A percentile compares a stretch with the other conserved stretches of the same genome.
Evolutionary conservation across 73 alveolate genomes (phyloP).

Genomic region (Tetrahymena malaccensis): DNA sequence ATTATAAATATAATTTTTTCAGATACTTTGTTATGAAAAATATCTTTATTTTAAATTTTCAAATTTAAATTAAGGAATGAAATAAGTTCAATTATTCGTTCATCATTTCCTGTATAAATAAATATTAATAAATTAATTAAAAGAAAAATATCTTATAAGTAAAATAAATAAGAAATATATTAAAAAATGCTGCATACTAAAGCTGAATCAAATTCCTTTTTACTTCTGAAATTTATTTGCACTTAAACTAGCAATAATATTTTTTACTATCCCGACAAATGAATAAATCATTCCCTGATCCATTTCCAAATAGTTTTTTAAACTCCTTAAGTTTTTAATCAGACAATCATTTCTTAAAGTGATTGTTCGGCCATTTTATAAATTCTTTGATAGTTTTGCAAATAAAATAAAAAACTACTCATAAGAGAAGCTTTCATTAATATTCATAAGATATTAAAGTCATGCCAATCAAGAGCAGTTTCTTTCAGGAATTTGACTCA

Average conservation of each 20-base stretch:
- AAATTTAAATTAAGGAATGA: no score
- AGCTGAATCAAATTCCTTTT: neutral
- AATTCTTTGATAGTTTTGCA: neutral
- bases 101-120: neutral
- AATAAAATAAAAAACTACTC: neutral
- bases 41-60: no score
- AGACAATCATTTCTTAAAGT: neutral
- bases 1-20: no score
- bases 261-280: neutral
- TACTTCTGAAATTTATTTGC: neutral
- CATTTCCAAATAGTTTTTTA: neutral
- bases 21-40: no score
- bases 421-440: neutral
- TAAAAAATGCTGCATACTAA: neutral
- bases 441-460: neutral
- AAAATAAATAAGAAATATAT: neutral
- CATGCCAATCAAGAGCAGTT: neutral
- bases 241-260: neutral
- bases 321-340: neutral
- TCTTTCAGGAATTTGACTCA: neutral
- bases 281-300: neutral
- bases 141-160: neutral
- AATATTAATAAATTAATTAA: neutral
- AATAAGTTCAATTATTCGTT: no score
- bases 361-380: neutral